phyloP scores from a whole-genome alignment of 2,329 filamentous ascomycete species.

The Fusarium nematophilum region DNA sequence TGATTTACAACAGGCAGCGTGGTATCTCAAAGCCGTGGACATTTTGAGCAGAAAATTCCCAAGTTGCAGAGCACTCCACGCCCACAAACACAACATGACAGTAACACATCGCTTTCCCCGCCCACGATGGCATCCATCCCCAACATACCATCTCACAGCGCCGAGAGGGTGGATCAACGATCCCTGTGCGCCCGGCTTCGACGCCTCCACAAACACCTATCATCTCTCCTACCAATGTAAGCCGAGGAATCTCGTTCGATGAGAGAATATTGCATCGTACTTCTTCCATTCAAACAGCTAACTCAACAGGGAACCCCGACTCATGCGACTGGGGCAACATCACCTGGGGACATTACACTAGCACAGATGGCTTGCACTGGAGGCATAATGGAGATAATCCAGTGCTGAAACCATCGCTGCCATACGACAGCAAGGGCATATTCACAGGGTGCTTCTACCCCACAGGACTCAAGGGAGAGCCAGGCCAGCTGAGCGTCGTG shows the following conservation, averaged over 20 bases:
- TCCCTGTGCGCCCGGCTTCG: conserved; percentile 39
- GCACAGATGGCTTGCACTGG: conserved; percentile 56
- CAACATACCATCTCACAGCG: conserved; percentile 39
- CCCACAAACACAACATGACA: conserved; percentile 10
- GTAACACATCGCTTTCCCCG: conserved; percentile 13
- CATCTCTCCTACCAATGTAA: conserved; percentile 43
- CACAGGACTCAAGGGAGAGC: conserved; percentile 58
- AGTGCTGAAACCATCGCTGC: conserved; percentile 49
- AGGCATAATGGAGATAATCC: conserved; percentile 50
- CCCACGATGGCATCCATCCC: conserved; percentile 29
- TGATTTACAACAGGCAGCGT: too few relatives aligned
- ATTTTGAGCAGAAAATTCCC: too few relatives aligned
- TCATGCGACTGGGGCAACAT: conserved; percentile 54
- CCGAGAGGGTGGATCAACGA: conserved; percentile 41
- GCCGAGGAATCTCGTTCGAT: neutral
- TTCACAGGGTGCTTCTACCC: conserved; percentile 64
- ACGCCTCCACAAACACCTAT: conserved; percentile 35
- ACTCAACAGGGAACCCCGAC: conserved; percentile 49
- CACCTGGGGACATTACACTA: conserved; percentile 64
- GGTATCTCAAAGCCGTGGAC: too few relatives aligned
- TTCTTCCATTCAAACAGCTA: neutral
- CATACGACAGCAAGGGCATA: conserved; percentile 63
- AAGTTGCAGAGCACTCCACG: too few relatives aligned
- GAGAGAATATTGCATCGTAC: too few relatives aligned
- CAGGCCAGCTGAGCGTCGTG: conserved; percentile 46